phyloP scores from a whole-genome alignment of 1,284 basidiomycete genomes.

The Coniferiporia weirii region DNA sequence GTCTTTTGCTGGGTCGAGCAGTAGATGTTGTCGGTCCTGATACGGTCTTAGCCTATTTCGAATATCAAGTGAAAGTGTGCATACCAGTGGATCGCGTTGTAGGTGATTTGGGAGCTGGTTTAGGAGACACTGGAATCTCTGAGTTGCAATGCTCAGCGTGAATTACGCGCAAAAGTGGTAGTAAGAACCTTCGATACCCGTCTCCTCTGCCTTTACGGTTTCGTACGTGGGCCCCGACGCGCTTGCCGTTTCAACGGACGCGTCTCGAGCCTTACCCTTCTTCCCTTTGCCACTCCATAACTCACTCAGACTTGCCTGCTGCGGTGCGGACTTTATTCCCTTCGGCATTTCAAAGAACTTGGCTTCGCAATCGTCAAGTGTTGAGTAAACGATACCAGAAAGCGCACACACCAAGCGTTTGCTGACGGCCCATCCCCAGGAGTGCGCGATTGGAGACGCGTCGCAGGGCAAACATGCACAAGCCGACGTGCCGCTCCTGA shows the following conservation, averaged over 20 bases:
- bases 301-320: slow-evolving; percentile 67
- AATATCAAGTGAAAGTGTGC: background rate
- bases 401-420: slow-evolving; percentile 54
- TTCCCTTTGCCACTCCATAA: slow-evolving; percentile 58
- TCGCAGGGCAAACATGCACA: slow-evolving; percentile 16
- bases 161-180: background rate
- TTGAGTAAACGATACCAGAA: slow-evolving; percentile 2
- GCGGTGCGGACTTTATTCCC: slow-evolving; percentile 51
- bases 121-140: slow-evolving; percentile 1
- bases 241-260: slow-evolving; percentile 22
- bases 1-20: slow-evolving; percentile 42
- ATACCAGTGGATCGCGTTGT: background rate
- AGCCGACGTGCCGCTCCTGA: slow-evolving; percentile 2
- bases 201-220: slow-evolving; percentile 25
- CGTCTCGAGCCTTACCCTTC: slow-evolving; percentile 28
- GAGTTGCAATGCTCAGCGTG: background rate
- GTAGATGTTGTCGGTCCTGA: slow-evolving; percentile 10
- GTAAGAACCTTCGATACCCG: slow-evolving; percentile 1
- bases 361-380: slow-evolving; percentile 31
- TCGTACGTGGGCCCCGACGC: slow-evolving; percentile 26
- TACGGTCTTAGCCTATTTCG: slow-evolving; percentile 17
- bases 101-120: background rate
- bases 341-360: slow-evolving; percentile 72
- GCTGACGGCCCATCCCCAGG: slow-evolving; percentile 56
- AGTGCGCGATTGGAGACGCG: slow-evolving; percentile 17